phyloP scores from a whole-genome alignment of 768 basidiomycete genomes.

The Termitomyces eurrhizus region DNA sequence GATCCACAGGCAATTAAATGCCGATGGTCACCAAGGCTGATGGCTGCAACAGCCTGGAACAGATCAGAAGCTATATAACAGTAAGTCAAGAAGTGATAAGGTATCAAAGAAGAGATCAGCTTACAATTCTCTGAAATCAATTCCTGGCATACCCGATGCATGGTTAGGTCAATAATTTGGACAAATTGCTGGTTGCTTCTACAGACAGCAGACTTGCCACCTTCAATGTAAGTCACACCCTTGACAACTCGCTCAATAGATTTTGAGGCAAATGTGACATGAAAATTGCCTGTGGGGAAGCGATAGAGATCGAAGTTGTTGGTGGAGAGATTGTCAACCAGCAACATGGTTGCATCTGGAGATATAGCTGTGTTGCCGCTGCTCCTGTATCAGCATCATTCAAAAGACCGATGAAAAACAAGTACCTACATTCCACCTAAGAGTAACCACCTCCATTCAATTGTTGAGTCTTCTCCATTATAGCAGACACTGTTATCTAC shows the following conservation, averaged over 20 bases:
- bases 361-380: conserved; percentile 11
- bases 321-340: conserved; percentile 11
- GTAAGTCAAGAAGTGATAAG: background rate
- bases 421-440: background rate
- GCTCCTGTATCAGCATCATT: background rate
- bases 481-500: background rate
- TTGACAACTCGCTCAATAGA: conserved; percentile 6
- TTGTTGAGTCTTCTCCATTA: background rate
- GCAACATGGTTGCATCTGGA: conserved; percentile 4
- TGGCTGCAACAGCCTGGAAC: conserved; percentile 3
- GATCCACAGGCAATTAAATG: conserved; percentile 7
- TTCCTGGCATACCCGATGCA: background rate
- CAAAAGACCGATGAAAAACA: background rate
- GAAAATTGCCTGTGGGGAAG: conserved; percentile 2
- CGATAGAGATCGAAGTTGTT: conserved; percentile 4
- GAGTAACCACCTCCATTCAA: background rate
- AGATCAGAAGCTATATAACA: conserved; percentile 1
- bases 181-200: conserved; percentile 2
- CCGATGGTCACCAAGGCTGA: background rate
- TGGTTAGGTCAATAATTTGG: conserved; percentile 6
- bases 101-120: background rate
- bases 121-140: background rate
- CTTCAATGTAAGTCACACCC: conserved; percentile 9
- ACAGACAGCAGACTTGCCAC: conserved; percentile 9
- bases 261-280: background rate